A percentile compares a stretch with the other conserved stretches of the same genome.
Conservation (phyloP, 345 rosid genomes). For the Citrus mangshanensis region DNA sequence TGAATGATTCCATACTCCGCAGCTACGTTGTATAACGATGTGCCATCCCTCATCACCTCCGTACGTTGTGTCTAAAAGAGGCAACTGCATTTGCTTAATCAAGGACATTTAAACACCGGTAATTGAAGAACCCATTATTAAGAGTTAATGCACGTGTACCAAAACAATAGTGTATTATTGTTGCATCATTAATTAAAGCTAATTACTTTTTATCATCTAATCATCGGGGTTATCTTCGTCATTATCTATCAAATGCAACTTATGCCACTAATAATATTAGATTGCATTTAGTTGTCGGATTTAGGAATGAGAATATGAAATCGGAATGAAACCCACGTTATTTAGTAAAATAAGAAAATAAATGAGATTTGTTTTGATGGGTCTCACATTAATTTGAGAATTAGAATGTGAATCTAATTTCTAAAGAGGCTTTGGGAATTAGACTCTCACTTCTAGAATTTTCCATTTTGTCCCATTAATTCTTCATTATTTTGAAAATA, state of each 20-base stretch:
- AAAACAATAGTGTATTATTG: neutral
- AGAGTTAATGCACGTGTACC: no score
- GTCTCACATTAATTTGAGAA: no score
- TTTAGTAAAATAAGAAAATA: accelerated
- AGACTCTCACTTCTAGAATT: no score
- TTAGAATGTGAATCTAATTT: no score
- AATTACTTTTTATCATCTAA: neutral
- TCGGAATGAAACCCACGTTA: accelerated
- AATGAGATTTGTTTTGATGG: accelerated
- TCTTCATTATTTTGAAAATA: no score
- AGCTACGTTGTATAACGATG: neutral
- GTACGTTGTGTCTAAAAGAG: neutral
- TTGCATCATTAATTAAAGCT: neutral
- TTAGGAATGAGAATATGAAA: accelerated
- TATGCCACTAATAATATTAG: no score
- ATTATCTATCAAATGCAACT: neutral
- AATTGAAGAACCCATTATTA: no score
- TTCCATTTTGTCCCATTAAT: accelerated
- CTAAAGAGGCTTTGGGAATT: no score
- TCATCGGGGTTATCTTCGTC: neutral
- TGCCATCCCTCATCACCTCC: neutral
- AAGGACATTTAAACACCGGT: no score
- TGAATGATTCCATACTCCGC: no score
- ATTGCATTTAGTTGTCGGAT: accelerated
- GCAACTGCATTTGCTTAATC: neutral